phyloP scores from a whole-genome alignment of 768 basidiomycete species.

The Lyophyllum atratum region DNA sequence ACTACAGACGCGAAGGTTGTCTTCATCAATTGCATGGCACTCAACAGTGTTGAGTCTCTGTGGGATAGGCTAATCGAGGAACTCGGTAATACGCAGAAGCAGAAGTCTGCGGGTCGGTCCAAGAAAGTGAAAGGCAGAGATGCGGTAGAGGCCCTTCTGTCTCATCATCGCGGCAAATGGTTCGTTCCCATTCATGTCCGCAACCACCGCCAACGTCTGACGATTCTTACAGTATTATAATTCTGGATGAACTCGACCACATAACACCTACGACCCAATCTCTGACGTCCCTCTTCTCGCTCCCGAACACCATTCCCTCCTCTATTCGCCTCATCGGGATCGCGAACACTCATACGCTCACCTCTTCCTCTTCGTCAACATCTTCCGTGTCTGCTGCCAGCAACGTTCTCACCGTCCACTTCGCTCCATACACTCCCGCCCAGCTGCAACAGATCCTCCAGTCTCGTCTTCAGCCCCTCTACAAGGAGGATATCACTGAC shows the following conservation, averaged over 20 bases:
- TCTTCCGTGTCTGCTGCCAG: slow-evolving; percentile 35
- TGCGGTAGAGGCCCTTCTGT: slow-evolving; percentile 46
- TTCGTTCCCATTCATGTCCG: neutral
- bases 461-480: slow-evolving; percentile 59
- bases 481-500: slow-evolving; percentile 31
- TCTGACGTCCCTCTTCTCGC: slow-evolving; percentile 64
- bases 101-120: slow-evolving; percentile 32
- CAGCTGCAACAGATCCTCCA: slow-evolving; percentile 73
- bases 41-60: slow-evolving; percentile 64
- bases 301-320: slow-evolving; percentile 55
- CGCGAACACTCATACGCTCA: slow-evolving; percentile 87
- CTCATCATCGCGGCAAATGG: slow-evolving; percentile 50
- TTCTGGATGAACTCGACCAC: slow-evolving; percentile 89
- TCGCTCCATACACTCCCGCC: slow-evolving; percentile 73
- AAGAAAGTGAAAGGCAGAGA: slow-evolving; percentile 51
- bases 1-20: slow-evolving; percentile 49
- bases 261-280: slow-evolving; percentile 62
- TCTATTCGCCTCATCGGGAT: slow-evolving; percentile 77
- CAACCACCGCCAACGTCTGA: slow-evolving; percentile 11
- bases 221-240: slow-evolving; percentile 53
- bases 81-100: slow-evolving; percentile 37
- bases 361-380: slow-evolving; percentile 47
- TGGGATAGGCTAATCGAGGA: slow-evolving; percentile 72
- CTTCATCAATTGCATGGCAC: slow-evolving; percentile 80
- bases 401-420: slow-evolving; percentile 69